Percentiles rank a stretch among this genome's conserved stretches.
Conservation (phyloP, 2,329 filamentous ascomycete genomes). For the Aspergillus sp. region DNA sequence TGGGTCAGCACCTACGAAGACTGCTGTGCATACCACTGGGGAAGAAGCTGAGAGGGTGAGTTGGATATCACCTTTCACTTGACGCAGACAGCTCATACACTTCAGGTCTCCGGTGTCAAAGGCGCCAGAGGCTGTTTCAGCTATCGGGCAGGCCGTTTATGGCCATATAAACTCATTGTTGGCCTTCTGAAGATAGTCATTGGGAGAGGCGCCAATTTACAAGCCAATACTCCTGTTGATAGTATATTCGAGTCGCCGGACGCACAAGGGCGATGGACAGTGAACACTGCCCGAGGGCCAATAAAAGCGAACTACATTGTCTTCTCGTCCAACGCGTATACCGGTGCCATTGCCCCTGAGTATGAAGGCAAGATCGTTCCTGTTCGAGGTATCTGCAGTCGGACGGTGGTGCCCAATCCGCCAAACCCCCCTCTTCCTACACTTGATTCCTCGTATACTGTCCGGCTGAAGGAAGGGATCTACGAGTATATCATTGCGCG, state of each 20-base stretch:
- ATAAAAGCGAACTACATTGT: constrained; percentile 66
- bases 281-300: constrained; percentile 61
- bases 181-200: constrained; percentile 61
- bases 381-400: constrained; percentile 57
- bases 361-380: constrained; percentile 74
- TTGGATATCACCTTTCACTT: background rate
- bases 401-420: constrained; percentile 27
- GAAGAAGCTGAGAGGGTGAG: background rate
- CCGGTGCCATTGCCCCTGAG: constrained; percentile 68
- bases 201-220: constrained; percentile 49
- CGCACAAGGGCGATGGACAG: background rate
- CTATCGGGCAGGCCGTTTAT: constrained; percentile 35
- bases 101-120: constrained; percentile 7
- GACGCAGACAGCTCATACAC: background rate
- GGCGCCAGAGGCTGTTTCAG: constrained; percentile 36
- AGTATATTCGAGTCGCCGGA: constrained; percentile 13
- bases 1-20: background rate
- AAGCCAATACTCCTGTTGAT: constrained; percentile 52
- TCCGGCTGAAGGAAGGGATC: constrained; percentile 57
- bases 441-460: constrained; percentile 53
- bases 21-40: background rate
- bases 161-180: constrained; percentile 77
- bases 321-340: constrained; percentile 84
- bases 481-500: constrained; percentile 60
- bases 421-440: constrained; percentile 28